phyloP scores from a whole-genome alignment of 345 rosid species.

The Combretum micranthum region DNA sequence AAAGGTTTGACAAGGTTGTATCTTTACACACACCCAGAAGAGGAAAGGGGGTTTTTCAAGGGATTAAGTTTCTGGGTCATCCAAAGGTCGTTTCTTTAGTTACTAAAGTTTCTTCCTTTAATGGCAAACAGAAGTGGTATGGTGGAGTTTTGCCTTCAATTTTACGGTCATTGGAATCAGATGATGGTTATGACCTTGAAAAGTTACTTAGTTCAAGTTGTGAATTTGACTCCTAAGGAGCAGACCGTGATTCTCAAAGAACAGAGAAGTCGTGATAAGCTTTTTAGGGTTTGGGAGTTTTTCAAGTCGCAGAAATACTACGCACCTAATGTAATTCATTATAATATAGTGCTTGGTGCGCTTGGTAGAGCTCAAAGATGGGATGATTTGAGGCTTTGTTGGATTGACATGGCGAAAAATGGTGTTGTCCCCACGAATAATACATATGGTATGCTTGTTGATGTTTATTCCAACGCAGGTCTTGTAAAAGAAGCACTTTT shows the following conservation, averaged over 20 bases:
- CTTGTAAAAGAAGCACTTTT: constrained; percentile 69
- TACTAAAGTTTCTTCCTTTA: constrained; percentile 25
- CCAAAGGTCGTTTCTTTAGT: constrained; percentile 33
- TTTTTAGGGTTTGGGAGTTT: constrained; percentile 58
- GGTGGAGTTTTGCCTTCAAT: constrained; percentile 61
- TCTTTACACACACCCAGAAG: background rate
- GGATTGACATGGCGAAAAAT: constrained; percentile 78
- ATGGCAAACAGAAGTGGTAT: constrained; percentile 29
- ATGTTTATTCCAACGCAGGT: constrained; percentile 85
- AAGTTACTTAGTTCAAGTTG: constrained; percentile 42
- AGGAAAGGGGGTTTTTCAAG: constrained; percentile 23
- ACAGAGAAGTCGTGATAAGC: constrained; percentile 50
- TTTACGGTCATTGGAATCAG: constrained; percentile 53
- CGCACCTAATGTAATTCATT: constrained; percentile 71
- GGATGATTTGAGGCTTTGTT: constrained; percentile 75
- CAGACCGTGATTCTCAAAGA: constrained; percentile 77
- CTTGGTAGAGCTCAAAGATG: constrained; percentile 78
- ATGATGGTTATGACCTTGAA: constrained; percentile 41
- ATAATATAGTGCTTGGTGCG: constrained; percentile 68
- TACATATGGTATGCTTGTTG: constrained; percentile 82
- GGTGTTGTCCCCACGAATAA: constrained; percentile 67
- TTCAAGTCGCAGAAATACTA: constrained; percentile 60
- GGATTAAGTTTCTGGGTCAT: constrained; percentile 46
- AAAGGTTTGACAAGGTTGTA: background rate
- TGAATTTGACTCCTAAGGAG: constrained; percentile 59